Evolutionary conservation across 1,284 basidiomycete species (phyloP), one percentile per base, ranked within the genome.

Genomic region (Apiotrichum mycotoxinovorans): DNA sequence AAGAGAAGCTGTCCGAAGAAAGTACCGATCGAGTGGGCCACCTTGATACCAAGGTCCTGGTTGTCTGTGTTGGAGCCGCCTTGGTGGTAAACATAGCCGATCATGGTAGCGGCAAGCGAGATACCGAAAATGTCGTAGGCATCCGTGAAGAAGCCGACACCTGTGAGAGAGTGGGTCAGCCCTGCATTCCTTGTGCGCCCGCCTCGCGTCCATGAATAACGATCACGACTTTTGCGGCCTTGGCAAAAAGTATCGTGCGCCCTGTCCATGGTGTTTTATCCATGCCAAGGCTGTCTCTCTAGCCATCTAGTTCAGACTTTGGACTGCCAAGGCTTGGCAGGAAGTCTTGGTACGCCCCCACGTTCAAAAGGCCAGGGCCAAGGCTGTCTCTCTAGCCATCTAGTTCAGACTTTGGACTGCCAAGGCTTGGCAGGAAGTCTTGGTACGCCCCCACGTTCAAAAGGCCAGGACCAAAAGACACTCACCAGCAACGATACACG

Each of bases 81-180:
- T 57, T 63, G 56, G 56, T 85, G 84, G 69, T 91, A 91, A 47
- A 89, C 84, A 66, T 84, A 87, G 18, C 86, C 86, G 44, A 91
- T 76, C 87, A 91, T 90, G 1, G 79, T 78, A 0, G 86, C 83
- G 0, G 83, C 87, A 45, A 90, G 85, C 66, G 85, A 89, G 77
- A 91, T 80, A 40, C 47, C 60, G 73, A 74, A 66, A 45, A 74
- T 82, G 62, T 84, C 77, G 63, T 79, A 77, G 4, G 75, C 73
- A 59, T 72, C 73, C n/a, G 72, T 74, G 64, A 75, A 74, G 66
- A 75, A 74, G 11, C 74, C 74, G 17, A 75, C 71, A 61, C 68
- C 68, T 66, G n/a, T n/a, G n/a, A n/a, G n/a, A n/a, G n/a, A n/a
- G n/a, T n/a, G n/a, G n/a, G n/a, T n/a, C n/a, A n/a, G n/a, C n/a